These are phyloP conservation scores for Metschnikowia aberdeeniae DNA, from an alignment of 805 yeast species.

Conservation along the genomic window DNA sequence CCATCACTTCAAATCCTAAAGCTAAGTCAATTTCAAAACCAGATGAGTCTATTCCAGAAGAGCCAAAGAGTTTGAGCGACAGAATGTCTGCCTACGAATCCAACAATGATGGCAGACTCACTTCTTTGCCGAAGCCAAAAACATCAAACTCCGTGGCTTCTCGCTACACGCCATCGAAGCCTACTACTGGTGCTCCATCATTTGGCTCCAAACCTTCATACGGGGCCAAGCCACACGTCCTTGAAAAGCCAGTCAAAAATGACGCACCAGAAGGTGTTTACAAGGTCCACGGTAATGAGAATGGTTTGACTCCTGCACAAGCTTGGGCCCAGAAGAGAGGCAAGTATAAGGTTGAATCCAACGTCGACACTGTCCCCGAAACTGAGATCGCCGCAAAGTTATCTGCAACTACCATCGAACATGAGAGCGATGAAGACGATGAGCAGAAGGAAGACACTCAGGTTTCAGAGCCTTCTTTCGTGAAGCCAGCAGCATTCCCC, in stretches of 20 bases:
- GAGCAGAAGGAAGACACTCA: conserved; percentile 11
- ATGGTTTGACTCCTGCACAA: conserved; percentile 92
- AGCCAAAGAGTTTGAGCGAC: conserved; percentile 47
- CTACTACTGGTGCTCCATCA: conserved; percentile 8
- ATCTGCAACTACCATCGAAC: background rate
- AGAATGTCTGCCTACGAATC: conserved; percentile 41
- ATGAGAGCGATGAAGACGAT: conserved; percentile 10
- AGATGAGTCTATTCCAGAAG: conserved; percentile 16
- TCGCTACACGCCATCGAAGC: conserved; percentile 36
- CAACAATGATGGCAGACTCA: conserved; percentile 46
- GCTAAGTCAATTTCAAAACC: conserved; percentile 4
- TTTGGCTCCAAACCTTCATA: conserved; percentile 15
- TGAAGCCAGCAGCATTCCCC: conserved; percentile 13
- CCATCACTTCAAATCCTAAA: conserved; percentile 41
- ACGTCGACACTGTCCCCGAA: conserved; percentile 16
- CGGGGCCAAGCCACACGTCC: conserved; percentile 16
- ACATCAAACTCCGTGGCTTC: conserved; percentile 46
- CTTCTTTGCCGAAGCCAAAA: conserved; percentile 63
- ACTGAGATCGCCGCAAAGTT: conserved; percentile 3
- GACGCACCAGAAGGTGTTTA: conserved; percentile 20
- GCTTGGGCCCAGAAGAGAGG: conserved; percentile 92
- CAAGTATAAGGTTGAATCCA: conserved; percentile 45
- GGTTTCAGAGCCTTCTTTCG: background rate
- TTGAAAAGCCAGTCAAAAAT: conserved; percentile 19
- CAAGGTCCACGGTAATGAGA: conserved; percentile 45